Percentiles rank a stretch among this genome's conserved stretches.
These are phyloP conservation scores for Ceraceosorus guamensis DNA, from an alignment of 1,284 basidiomycete species.

Conservation along the genomic window DNA sequence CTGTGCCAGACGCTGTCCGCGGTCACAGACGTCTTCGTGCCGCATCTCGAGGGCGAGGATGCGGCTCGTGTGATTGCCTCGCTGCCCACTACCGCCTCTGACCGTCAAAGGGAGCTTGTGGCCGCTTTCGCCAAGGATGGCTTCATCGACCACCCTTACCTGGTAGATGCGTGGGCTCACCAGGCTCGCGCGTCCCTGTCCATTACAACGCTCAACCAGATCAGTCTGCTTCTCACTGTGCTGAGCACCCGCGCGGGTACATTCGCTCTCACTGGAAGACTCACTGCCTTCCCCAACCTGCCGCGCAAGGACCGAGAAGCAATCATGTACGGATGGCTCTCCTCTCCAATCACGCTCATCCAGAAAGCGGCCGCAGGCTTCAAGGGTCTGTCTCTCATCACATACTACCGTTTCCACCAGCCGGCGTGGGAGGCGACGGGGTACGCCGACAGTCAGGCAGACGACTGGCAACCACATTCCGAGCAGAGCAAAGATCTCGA, in stretches of 20 bases:
- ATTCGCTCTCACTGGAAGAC: conserved; percentile 32
- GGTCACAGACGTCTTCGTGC: conserved; percentile 41
- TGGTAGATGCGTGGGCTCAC: conserved; percentile 36
- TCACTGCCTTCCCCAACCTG: conserved; percentile 38
- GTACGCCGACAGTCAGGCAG: conserved; percentile 32
- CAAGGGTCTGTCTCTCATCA: conserved; percentile 30
- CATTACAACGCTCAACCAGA: conserved; percentile 20
- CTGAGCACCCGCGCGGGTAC: conserved; percentile 37
- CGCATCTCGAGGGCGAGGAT: conserved; percentile 29
- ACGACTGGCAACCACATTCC: conserved; percentile 28
- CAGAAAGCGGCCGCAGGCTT: conserved; percentile 40
- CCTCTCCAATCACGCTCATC: conserved; percentile 31
- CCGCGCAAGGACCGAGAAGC: conserved; percentile 18
- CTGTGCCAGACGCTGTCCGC: conserved; percentile 25
- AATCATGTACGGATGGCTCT: conserved; percentile 29
- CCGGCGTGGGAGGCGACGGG: conserved; percentile 42
- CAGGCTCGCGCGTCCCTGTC: conserved; percentile 30
- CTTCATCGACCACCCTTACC: conserved; percentile 27
- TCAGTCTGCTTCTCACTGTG: conserved; percentile 32
- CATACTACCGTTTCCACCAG: conserved; percentile 38
- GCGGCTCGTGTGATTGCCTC: conserved; percentile 27
- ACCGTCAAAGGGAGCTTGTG: conserved; percentile 32
- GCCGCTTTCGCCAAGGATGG: conserved; percentile 29
- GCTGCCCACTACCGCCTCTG: conserved; percentile 28
- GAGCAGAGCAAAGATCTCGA: conserved; percentile 10